phyloP scores from a whole-genome alignment of 108 stramenopile species.

The Epipyxis sp. region DNA sequence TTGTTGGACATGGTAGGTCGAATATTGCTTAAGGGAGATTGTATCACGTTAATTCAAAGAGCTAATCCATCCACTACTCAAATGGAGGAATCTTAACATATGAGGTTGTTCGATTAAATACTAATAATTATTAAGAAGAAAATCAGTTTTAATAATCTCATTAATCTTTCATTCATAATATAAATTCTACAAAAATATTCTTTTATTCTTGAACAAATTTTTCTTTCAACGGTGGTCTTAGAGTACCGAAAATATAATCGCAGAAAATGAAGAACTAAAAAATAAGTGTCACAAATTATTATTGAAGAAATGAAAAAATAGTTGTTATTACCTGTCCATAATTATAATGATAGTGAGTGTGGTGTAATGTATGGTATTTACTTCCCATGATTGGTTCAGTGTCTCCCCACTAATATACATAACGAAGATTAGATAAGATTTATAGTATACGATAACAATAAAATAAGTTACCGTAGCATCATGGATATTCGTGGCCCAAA shows the following conservation, averaged over 20 bases:
- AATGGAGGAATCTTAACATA: too few species aligned
- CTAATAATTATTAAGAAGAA: too few species aligned
- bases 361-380: slow-evolving; percentile 82
- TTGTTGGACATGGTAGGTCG: slow-evolving; percentile 54
- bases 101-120: too few species aligned
- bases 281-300: background rate
- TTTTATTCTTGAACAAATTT: slow-evolving; percentile 18
- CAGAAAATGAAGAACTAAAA: slow-evolving; percentile 75
- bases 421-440: too few species aligned
- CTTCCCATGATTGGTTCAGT: slow-evolving; percentile 78
- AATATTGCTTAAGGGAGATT: slow-evolving; percentile 97
- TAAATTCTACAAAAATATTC: too few species aligned
- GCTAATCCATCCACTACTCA: slow-evolving; percentile 2
- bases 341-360: slow-evolving; percentile 85
- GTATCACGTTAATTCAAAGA: slow-evolving; percentile 85
- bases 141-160: too few species aligned
- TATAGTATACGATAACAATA: too few species aligned
- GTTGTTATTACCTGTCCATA: slow-evolving; percentile 56
- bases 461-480: too few species aligned
- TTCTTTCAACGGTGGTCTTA: slow-evolving; percentile 55
- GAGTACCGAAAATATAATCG: slow-evolving; percentile 74
- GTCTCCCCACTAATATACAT: slow-evolving; percentile 69
- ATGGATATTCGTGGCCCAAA: slow-evolving; percentile 88
- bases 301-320: too few species aligned
- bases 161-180: too few species aligned